Evolutionary conservation across 495 filamentous ascomycete species (phyloP), one percentile per base, ranked within the genome.

Genomic region (Neurospora intermedia): DNA sequence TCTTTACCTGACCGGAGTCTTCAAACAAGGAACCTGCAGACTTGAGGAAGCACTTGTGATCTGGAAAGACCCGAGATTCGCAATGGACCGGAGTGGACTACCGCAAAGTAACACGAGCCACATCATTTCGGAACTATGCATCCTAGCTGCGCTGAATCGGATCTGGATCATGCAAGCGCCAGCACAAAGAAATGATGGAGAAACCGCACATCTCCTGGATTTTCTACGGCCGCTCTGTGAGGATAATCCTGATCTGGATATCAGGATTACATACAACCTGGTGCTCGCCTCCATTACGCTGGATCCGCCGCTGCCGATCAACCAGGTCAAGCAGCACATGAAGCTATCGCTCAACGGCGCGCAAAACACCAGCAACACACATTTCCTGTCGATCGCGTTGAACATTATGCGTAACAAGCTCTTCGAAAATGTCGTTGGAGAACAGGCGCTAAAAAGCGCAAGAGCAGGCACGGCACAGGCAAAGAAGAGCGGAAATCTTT

Each of bases 391-490:
- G 74, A 93, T 98, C 74, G 89, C 91, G 6, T 85, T 99, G 48
- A 93, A 88, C 74, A 89, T 96, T 75, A 94, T 98, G 93, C 91
- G 91, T 76, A 88, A 84, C 79, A 88, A 89, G 66, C 94, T 98
- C 80, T 98, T 98, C 83, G 86, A 88, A 38, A 91, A 91, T 41
- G 91, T 95, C 15, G 88, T 97, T 3, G 93, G 93, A 43, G 93
- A 94, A 72, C 95, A 98, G 82, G 92, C 95, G 3, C 89, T 96
- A 75, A 98, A 97, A 84, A 92, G 91, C 74, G 92, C 92, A 0
- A 86, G 88, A 59, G 94, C 94, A 0, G 92, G 88, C 40, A 84
- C 89, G 71, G 88, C 86, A 16, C 89, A 95, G 84, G 93, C 94
- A 6, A 89, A 88, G 77, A 91, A 89, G 78, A 89, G 89, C 69